Percentiles rank a stretch among this genome's conserved stretches.
phyloP scores from a whole-genome alignment of 768 basidiomycete species.

The Suillus luteus region DNA sequence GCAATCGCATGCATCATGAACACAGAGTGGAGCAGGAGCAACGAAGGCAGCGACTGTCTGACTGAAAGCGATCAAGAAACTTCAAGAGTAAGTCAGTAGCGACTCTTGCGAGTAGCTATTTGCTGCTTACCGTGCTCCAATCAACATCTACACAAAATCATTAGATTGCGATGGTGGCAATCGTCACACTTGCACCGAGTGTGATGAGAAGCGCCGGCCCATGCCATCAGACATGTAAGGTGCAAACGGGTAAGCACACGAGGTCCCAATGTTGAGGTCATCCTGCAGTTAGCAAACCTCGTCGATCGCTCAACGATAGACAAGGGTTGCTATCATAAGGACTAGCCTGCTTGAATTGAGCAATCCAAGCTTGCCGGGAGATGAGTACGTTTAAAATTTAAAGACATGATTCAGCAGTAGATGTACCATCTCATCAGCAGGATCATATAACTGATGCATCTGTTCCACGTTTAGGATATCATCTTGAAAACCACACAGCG shows the following conservation, averaged over 20 bases:
- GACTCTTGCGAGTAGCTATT: not conserved
- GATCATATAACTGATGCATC: constrained; percentile 33
- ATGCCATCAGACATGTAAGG: constrained; percentile 44
- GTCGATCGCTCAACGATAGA: constrained; percentile 10
- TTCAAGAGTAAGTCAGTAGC: constrained; percentile 7
- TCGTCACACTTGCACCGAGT: constrained; percentile 42
- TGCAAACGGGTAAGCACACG: constrained; percentile 40
- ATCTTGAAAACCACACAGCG: not conserved
- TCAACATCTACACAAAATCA: constrained; percentile 45
- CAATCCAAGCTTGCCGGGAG: constrained; percentile 32
- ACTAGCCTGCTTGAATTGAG: constrained; percentile 33
- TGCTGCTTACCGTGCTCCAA: constrained; percentile 39
- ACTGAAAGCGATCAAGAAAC: constrained; percentile 46
- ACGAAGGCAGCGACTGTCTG: constrained; percentile 33
- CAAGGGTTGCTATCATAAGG: not conserved
- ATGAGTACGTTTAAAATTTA: not conserved
- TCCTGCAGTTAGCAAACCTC: not conserved
- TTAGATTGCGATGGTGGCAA: constrained; percentile 41
- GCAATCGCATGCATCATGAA: constrained; percentile 31
- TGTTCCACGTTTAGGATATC: constrained; percentile 12
- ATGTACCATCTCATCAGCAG: constrained; percentile 31
- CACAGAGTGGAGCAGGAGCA: not conserved
- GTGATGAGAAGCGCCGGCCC: constrained; percentile 39
- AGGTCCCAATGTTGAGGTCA: constrained; percentile 37
- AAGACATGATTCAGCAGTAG: not conserved